A percentile compares a stretch with the other conserved stretches of the same genome.
phyloP scores from a whole-genome alignment of 805 yeast genomes.

The Starmerella riodocensis region DNA sequence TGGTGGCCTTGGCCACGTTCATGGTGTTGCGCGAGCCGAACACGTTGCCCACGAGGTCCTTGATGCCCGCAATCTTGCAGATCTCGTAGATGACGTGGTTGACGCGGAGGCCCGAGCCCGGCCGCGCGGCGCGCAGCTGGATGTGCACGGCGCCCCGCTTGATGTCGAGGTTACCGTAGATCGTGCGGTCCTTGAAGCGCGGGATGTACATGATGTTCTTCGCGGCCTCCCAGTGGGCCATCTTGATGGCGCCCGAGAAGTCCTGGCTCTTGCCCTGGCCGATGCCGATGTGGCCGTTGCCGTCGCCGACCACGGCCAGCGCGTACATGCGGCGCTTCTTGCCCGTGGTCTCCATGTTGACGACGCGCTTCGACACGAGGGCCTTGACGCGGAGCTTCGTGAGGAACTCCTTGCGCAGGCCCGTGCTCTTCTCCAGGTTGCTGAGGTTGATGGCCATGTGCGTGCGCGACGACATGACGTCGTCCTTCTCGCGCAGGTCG shows the following conservation, averaged over 20 bases:
- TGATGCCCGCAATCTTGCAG: conserved; percentile 86
- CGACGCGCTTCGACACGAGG: conserved; percentile 47
- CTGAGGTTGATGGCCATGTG: conserved; percentile 25
- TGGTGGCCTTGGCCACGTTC: conserved; percentile 83
- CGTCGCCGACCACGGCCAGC: conserved; percentile 81
- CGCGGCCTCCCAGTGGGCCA: conserved; percentile 90
- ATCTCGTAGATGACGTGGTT: conserved; percentile 82
- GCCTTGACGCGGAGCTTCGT: conserved; percentile 23
- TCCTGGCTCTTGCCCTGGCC: conserved; percentile 77
- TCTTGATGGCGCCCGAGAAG: conserved; percentile 57
- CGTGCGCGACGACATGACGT: conserved; percentile 26
- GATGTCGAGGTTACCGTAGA: conserved; percentile 67
- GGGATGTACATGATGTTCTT: conserved; percentile 72
- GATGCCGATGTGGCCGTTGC: conserved; percentile 83
- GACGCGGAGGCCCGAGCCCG: conserved; percentile 87
- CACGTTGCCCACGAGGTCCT: conserved; percentile 82
- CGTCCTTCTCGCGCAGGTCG: conserved; percentile 27
- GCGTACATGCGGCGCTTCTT: conserved; percentile 54
- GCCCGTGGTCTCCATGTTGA: conserved; percentile 62
- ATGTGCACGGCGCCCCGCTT: conserved; percentile 80
- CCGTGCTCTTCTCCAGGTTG: conserved; percentile 26
- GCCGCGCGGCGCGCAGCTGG: conserved; percentile 71
- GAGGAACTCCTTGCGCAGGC: conserved; percentile 22
- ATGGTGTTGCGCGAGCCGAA: conserved; percentile 86
- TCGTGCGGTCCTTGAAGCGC: conserved; percentile 82